Evolutionary conservation across 768 basidiomycete species (phyloP), one percentile per base, ranked within the genome.

Genomic region (Baorangia bicolor): DNA sequence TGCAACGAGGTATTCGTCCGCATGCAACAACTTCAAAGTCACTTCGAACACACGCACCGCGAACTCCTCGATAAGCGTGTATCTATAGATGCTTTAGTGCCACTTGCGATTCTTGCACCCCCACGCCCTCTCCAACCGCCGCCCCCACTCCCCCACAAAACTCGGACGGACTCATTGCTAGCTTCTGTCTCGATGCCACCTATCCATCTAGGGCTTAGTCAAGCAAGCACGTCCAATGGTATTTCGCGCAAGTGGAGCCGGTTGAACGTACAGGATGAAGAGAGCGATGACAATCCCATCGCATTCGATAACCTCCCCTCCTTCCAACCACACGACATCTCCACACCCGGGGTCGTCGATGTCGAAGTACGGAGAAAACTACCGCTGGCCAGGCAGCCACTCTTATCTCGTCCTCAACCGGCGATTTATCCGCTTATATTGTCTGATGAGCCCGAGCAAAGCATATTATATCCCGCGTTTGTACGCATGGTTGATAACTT

Each of bases 191-290:
- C 59, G 14, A 53, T 59, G 11, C 48, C 62, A 9, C 49, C 56
- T 18, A 13, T 58, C 37, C 51, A 11, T 28, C 56, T 23, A 30
- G 49, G 46, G n/a, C 23, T 34, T 16, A 61, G 55, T 43, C 61
- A 62, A 50, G n/a, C 48, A 21, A 63, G 54, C 23, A 47, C 54
- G 4, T 49, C 61, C 5, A 61, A 56, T 48, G 30, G 50, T 3
- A 38, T 66, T 34, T 55, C 65, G 31, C 74, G 73, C 46, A 72
- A 61, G 53, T 71, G 75, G 74, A 69, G 63, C 39, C 60, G 67
- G 39, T 49, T 74, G 55, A 46, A 63, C 12, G 63, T 58, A 11
- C 69, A 61, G 30, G 70, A 64, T 28, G 55, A 49, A 3, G 67
- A 67, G 16, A 50, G 48, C 12, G 51, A 61, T 11, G 53, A 50